Evolutionary conservation across 148 eudicot species (phyloP).

Genomic region (Chenopodium formosanum): DNA sequence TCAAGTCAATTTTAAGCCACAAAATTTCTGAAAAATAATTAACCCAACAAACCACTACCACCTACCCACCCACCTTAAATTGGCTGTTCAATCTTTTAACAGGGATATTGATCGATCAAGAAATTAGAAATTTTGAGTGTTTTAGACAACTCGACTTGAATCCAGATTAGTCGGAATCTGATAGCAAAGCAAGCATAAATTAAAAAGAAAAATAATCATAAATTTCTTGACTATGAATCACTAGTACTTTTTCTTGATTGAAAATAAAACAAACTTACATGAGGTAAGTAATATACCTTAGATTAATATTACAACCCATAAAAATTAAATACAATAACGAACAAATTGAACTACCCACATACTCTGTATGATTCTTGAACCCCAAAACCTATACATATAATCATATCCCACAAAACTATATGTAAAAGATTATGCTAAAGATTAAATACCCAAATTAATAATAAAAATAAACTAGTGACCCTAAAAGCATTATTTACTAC

Average conservation of each 20-base stretch:
- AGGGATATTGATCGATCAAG: no score
- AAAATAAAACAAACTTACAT: conserved; percentile 12
- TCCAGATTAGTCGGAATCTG: no score
- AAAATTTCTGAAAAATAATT: not conserved
- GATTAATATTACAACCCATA: not conserved
- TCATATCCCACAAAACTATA: not conserved
- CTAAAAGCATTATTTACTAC: not conserved
- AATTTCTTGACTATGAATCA: not conserved
- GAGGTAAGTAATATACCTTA: not conserved
- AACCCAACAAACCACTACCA: not conserved
- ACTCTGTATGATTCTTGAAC: not conserved
- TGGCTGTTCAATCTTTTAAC: no score
- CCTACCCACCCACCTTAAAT: no score
- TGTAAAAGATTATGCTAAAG: not conserved
- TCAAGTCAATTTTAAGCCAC: not conserved
- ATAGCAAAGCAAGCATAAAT: no score
- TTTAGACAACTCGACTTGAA: no score
- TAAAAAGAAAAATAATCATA: not conserved
- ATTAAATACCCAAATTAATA: conserved; percentile 1
- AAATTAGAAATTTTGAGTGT: no score
- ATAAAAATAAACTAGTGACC: not conserved
- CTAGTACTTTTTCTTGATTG: not conserved
- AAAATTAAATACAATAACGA: not conserved
- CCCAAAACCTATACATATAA: conserved; percentile 25
- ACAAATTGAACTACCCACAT: no score